phyloP scores from a whole-genome alignment of 345 rosid genomes.

The Moricandia moricandioides region DNA sequence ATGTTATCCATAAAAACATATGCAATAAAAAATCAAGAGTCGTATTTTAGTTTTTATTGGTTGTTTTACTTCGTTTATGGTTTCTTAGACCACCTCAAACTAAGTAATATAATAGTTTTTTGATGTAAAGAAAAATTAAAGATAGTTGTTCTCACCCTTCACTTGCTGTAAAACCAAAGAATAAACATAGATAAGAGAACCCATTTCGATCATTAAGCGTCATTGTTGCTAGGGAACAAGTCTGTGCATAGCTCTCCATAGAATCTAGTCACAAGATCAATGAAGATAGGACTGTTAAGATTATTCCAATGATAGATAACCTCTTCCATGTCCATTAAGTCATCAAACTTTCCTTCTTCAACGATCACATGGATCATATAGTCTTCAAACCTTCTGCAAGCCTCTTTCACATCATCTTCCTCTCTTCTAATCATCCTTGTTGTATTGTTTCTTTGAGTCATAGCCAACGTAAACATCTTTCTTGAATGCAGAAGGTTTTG shows the following conservation, averaged over 20 bases:
- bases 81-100: neutral
- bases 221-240: conserved; percentile 18
- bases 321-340: conserved; percentile 74
- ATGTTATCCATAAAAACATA: neutral
- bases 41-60: neutral
- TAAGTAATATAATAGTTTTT: neutral
- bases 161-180: neutral
- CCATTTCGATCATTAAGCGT: neutral
- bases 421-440: conserved; percentile 18
- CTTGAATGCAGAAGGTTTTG: conserved; percentile 32
- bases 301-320: conserved; percentile 71
- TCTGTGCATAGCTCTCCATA: conserved; percentile 76
- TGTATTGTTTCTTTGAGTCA: conserved; percentile 35
- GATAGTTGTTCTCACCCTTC: neutral
- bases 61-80: neutral
- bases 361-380: conserved; percentile 74
- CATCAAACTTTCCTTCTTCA: conserved; percentile 66
- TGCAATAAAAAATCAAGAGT: neutral
- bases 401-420: conserved; percentile 52
- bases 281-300: conserved; percentile 63
- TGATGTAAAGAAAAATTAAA: neutral
- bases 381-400: conserved; percentile 78
- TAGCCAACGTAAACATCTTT: conserved; percentile 41
- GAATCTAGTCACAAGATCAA: conserved; percentile 65
- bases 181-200: neutral